These are phyloP conservation scores for Carex scoparia DNA, from an alignment of 176 grass and related monocot species.

Conservation along the genomic window DNA sequence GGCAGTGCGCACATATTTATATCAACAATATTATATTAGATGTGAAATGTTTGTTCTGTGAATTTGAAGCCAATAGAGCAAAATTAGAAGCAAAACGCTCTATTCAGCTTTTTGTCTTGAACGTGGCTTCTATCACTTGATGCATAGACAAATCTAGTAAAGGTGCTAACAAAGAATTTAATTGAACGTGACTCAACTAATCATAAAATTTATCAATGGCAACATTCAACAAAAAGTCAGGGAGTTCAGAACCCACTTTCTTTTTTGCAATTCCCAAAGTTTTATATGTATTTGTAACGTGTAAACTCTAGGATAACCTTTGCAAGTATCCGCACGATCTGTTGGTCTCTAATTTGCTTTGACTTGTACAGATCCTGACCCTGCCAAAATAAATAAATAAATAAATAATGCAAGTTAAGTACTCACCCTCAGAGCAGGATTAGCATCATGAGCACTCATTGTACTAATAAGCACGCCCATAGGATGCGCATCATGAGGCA, in stretches of 20 bases:
- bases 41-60: neutral
- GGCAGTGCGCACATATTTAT: neutral
- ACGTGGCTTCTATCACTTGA: neutral
- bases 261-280: neutral
- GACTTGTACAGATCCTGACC: conserved; percentile 39
- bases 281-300: neutral
- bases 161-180: neutral
- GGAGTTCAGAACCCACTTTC: neutral
- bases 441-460: conserved; percentile 50
- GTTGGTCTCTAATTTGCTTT: conserved; percentile 26
- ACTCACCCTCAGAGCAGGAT: conserved; percentile 55
- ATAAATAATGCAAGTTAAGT: neutral
- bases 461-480: conserved; percentile 47
- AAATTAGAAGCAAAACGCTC: neutral
- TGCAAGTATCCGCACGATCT: conserved; percentile 42
- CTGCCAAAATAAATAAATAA: conserved; percentile 25
- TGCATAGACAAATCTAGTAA: neutral
- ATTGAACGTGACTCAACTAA: neutral
- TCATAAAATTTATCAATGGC: neutral
- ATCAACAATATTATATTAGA: neutral
- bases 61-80: neutral
- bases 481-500: conserved; percentile 56
- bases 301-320: conserved; percentile 35
- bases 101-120: neutral
- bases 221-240: neutral